phyloP scores from a whole-genome alignment of 805 yeast species.

The Schwanniomyces polymorphus region DNA sequence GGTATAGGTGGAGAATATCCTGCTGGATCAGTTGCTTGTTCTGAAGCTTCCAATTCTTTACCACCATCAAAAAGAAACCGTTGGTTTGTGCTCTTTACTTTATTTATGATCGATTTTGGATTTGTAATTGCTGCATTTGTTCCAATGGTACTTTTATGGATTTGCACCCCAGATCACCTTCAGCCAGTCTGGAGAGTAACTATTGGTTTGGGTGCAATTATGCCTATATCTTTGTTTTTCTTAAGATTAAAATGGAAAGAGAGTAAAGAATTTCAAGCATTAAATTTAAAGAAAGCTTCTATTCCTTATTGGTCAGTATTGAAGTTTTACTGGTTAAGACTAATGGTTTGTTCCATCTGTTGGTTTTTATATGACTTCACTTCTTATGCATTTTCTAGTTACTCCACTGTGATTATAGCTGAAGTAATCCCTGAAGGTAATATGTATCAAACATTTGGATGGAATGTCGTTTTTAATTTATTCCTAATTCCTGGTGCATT shows the following conservation, averaged over 20 bases:
- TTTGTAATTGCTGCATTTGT: slow-evolving; percentile 82
- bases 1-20: slow-evolving; percentile 96
- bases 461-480: slow-evolving; percentile 85
- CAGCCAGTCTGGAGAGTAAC: slow-evolving; percentile 89
- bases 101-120: slow-evolving; percentile 82
- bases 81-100: slow-evolving; percentile 86
- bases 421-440: slow-evolving; percentile 58
- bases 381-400: slow-evolving; percentile 82
- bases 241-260: slow-evolving; percentile 75
- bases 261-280: slow-evolving; percentile 65
- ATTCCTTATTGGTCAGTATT: slow-evolving; percentile 67
- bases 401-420: slow-evolving; percentile 68
- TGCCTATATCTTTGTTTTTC: slow-evolving; percentile 75
- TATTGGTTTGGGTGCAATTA: slow-evolving; percentile 84
- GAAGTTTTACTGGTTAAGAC: slow-evolving; percentile 82
- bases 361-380: slow-evolving; percentile 94
- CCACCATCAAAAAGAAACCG: slow-evolving; percentile 85
- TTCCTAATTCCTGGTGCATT: slow-evolving; percentile 90
- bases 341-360: slow-evolving; percentile 64
- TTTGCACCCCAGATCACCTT: slow-evolving; percentile 67
- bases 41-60: slow-evolving; percentile 78
- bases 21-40: slow-evolving; percentile 87
- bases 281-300: slow-evolving; percentile 60
- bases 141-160: slow-evolving; percentile 82
- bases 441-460: slow-evolving; percentile 76